Evolutionary conservation across 768 basidiomycete species (phyloP).

Genomic region (Termitomyces sp.): DNA sequence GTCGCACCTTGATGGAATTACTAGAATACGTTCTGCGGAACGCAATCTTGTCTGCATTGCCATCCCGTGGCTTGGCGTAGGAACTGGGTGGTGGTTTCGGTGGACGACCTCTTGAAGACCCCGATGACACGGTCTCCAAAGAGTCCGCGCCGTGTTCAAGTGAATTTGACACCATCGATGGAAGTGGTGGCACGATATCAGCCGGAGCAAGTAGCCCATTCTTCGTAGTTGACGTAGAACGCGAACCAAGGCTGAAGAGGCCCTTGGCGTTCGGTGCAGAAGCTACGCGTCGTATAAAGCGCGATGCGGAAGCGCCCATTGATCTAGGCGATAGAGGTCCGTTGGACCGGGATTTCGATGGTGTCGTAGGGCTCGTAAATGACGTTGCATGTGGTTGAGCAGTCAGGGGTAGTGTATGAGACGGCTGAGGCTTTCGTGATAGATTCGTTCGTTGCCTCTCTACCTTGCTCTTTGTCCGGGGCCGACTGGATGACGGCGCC

Average conservation of each 20-base stretch:
- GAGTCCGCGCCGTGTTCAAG: conserved; percentile 66
- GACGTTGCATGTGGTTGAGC: conserved; percentile 44
- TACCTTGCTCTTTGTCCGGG: conserved; percentile 40
- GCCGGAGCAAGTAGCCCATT: conserved; percentile 78
- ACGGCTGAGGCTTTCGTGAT: conserved; percentile 23
- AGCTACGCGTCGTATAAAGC: conserved; percentile 92
- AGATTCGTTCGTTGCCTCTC: conserved; percentile 35
- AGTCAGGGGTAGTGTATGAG: conserved; percentile 33
- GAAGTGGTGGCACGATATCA: conserved; percentile 53
- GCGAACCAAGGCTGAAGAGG: conserved; percentile 64
- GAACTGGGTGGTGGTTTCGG: conserved; percentile 38
- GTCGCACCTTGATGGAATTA: conserved; percentile 92
- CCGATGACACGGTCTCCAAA: conserved; percentile 74
- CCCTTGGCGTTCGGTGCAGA: conserved; percentile 97
- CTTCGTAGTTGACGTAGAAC: conserved; percentile 59
- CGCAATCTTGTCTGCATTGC: conserved; percentile 50
- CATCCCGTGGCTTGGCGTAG: conserved; percentile 40
- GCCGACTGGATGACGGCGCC: conserved; percentile 23
- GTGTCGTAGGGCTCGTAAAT: conserved; percentile 36
- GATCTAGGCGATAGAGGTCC: conserved; percentile 64
- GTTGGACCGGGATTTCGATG: conserved; percentile 42
- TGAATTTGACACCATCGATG: conserved; percentile 41
- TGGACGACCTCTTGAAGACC: conserved; percentile 59
- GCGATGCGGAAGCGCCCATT: conserved; percentile 71
- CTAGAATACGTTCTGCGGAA: conserved; percentile 96